phyloP scores from a whole-genome alignment of 2,329 filamentous ascomycete species.

The Rachicladosporium sp. region DNA sequence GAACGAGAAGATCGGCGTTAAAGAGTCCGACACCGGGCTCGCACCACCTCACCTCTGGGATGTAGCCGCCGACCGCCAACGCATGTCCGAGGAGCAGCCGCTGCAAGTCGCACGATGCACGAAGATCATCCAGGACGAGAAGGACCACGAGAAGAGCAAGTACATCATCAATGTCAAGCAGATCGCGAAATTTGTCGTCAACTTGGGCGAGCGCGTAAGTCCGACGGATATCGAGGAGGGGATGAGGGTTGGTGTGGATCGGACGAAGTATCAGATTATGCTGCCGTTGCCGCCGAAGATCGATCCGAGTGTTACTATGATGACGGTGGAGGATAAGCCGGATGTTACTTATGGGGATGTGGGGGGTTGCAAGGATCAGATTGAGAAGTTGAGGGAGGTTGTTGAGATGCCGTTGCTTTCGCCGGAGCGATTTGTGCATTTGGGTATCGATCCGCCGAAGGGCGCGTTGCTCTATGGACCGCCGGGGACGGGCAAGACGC shows the following conservation, averaged over 20 bases:
- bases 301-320: slow-evolving; percentile 98
- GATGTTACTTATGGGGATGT: slow-evolving; percentile 99
- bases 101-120: slow-evolving; percentile 96
- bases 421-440: slow-evolving; percentile 90
- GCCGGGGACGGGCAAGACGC: slow-evolving; percentile 96
- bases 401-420: slow-evolving; percentile 97
- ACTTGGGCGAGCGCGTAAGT: slow-evolving; percentile 89
- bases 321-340: slow-evolving; percentile 99
- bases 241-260: slow-evolving; percentile 94
- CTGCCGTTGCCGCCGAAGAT: slow-evolving; percentile 94
- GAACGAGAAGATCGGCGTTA: slow-evolving; percentile 83
- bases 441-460: slow-evolving; percentile 98
- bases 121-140: slow-evolving; percentile 96
- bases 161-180: slow-evolving; percentile 99
- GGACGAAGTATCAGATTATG: slow-evolving; percentile 99
- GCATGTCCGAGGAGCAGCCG: slow-evolving; percentile 96
- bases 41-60: slow-evolving; percentile 98
- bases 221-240: slow-evolving; percentile 99
- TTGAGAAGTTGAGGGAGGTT: slow-evolving; percentile 96
- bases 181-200: slow-evolving; percentile 98
- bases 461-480: slow-evolving; percentile 93
- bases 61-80: slow-evolving; percentile 91
- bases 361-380: slow-evolving; percentile 97
- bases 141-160: slow-evolving; percentile 95
- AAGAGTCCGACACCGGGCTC: slow-evolving; percentile 97